phyloP scores from a whole-genome alignment of 176 grass and related monocot genomes.

The Themeda triandra region DNA sequence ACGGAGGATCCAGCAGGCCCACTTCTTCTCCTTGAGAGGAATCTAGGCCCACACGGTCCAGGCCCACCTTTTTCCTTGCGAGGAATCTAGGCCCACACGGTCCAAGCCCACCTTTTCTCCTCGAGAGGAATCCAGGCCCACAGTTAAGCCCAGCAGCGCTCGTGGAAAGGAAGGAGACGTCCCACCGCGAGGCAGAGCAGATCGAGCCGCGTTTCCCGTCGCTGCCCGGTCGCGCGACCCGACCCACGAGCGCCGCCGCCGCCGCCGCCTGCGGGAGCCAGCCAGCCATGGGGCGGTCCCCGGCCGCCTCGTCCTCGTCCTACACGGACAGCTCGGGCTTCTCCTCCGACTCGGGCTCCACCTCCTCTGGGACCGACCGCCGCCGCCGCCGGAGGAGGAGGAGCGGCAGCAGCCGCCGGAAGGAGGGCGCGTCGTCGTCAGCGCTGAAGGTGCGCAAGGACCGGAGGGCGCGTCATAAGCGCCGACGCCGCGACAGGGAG shows the following conservation, averaged over 20 bases:
- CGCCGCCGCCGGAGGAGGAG: too few relatives aligned
- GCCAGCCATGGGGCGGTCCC: conserved; percentile 43
- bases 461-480: conserved; percentile 39
- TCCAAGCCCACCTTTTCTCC: too few relatives aligned
- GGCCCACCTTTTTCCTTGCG: background rate
- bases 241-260: background rate
- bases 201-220: background rate
- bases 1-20: background rate
- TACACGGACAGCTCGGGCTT: too few relatives aligned
- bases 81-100: background rate
- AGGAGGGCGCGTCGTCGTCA: conserved; percentile 25
- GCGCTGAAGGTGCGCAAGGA: conserved; percentile 57
- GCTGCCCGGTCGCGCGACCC: background rate
- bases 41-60: background rate
- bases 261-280: background rate
- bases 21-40: background rate
- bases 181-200: background rate
- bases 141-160: background rate
- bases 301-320: too few relatives aligned
- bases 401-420: conserved; percentile 4
- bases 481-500: background rate
- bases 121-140: too few relatives aligned
- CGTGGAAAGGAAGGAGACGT: background rate
- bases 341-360: too few relatives aligned
- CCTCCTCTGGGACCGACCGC: too few relatives aligned